Percentiles rank a stretch among this genome's conserved stretches.
Conservation (phyloP, 2,329 filamentous ascomycete species). For the Magnaporthiopsis rhizophila region DNA sequence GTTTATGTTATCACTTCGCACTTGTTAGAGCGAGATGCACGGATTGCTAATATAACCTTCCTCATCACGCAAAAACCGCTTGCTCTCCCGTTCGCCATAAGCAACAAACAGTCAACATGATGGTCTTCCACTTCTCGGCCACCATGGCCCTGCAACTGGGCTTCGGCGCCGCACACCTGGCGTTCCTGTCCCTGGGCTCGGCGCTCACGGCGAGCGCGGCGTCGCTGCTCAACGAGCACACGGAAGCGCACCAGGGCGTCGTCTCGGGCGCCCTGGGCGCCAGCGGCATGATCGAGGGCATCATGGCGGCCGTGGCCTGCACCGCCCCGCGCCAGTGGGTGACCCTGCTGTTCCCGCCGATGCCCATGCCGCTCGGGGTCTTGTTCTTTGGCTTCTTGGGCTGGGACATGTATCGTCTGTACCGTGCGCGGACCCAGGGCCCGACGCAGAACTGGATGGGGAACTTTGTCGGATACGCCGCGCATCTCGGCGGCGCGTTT, state of each 20-base stretch:
- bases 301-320: conserved; percentile 14
- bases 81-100: too few species aligned
- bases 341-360: conserved; percentile 14
- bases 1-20: not conserved
- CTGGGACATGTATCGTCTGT: conserved; percentile 15
- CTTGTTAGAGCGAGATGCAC: too few species aligned
- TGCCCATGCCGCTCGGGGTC: conserved; percentile 14
- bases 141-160: conserved; percentile 11
- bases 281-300: conserved; percentile 17
- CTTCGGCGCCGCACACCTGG: conserved; percentile 10
- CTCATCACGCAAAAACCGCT: too few species aligned
- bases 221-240: conserved; percentile 11
- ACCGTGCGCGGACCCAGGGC: conserved; percentile 8
- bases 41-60: not conserved
- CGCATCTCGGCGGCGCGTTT: conserved; percentile 17
- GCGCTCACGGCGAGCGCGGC: conserved; percentile 14
- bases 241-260: conserved; percentile 1
- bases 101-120: conserved; percentile 15
- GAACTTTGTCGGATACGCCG: conserved; percentile 16
- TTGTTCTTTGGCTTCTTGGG: conserved; percentile 12
- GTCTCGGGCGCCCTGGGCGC: conserved; percentile 14
- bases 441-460: conserved; percentile 10
- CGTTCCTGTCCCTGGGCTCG: conserved; percentile 14
- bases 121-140: conserved; percentile 13
- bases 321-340: conserved; percentile 13